A percentile compares a stretch with the other conserved stretches of the same genome.
phyloP scores from a whole-genome alignment of 2,329 filamentous ascomycete genomes.

The Clarireedia monteithiana region DNA sequence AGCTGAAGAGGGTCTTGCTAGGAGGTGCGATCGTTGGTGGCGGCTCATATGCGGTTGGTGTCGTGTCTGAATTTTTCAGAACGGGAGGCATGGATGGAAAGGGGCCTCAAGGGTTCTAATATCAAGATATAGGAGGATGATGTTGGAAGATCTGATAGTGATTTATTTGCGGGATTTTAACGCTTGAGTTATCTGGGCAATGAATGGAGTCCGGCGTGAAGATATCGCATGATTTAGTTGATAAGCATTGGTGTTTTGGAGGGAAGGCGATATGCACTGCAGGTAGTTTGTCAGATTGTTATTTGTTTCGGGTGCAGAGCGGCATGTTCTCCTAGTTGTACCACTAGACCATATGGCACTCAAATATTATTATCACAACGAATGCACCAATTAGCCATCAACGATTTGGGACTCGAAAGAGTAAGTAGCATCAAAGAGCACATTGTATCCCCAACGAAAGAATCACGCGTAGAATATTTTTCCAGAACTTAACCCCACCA shows the following conservation, averaged over 20 bases:
- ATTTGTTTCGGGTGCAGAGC: background rate
- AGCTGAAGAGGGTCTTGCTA: constrained; percentile 40
- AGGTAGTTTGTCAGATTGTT: background rate
- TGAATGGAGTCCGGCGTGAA: background rate
- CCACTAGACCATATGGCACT: constrained; percentile 2
- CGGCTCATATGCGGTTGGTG: constrained; percentile 49
- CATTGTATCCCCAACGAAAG: too few species aligned
- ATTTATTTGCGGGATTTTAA: background rate
- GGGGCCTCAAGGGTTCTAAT: constrained; percentile 27
- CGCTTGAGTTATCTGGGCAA: background rate
- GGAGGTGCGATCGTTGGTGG: constrained; percentile 48
- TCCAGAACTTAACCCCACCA: too few species aligned
- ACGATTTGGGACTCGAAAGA: too few species aligned
- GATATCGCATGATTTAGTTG: background rate
- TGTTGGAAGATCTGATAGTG: background rate
- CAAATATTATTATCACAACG: background rate
- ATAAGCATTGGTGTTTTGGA: constrained; percentile 5
- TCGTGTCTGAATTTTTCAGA: constrained; percentile 49
- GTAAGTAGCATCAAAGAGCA: too few species aligned
- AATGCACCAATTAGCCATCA: too few species aligned
- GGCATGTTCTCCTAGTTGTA: background rate
- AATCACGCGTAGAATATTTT: too few species aligned
- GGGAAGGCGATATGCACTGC: constrained; percentile 1
- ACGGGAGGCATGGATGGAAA: constrained; percentile 39
- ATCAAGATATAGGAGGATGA: background rate